Evolutionary conservation across 176 grass and related monocot genomes (phyloP), one percentile per base, ranked within the genome.

Genomic region (Ensete glaucum): DNA sequence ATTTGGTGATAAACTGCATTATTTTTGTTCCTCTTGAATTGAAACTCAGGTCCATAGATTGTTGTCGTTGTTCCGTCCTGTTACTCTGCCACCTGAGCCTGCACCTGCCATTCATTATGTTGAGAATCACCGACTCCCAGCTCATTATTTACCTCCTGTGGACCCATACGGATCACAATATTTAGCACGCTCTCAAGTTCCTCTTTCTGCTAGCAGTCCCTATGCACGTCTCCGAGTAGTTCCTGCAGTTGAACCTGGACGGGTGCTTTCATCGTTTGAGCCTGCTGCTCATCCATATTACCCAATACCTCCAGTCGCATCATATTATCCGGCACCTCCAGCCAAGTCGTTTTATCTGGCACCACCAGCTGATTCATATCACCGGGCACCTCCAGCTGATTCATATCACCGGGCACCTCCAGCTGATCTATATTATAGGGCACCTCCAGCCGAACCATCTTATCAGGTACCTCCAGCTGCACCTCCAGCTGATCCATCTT

Each of bases 31-130:
- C 67, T 77, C 25, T 76, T 34, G 20, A 62, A 50, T 69, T 85
- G 29, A 73, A 21, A 78, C 85, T 73, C 76, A 91, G 89, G 83
- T 91, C 64, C 65, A 77, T 54, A 85, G 85, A 63, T 60, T 91
- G 77, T 83, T 75, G 50, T 52, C 49, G 16, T 76, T 87, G 71
- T 91, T 88, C 69, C 64, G 50, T n/a, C 77, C 89, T 77, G 50
- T 83, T 74, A 12, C 3, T 85, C 21, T 67, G 73, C 27, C 72
- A 71, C 73, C 60, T 73, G 75, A 82, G 59, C 79, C 76, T 53
- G 43, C 59, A 77, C 60, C 79, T 3, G 17, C 17, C 11, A 12
- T 50, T 52, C 70, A 83, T 34, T 75, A 78, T 85, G 76, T 70
- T 80, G 69, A 78, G 78, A 72, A 83, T 55, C 74, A 71, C 9